phyloP scores from a whole-genome alignment of 2,329 filamentous ascomycete species.

The Fusarium pseudoanthophilum region DNA sequence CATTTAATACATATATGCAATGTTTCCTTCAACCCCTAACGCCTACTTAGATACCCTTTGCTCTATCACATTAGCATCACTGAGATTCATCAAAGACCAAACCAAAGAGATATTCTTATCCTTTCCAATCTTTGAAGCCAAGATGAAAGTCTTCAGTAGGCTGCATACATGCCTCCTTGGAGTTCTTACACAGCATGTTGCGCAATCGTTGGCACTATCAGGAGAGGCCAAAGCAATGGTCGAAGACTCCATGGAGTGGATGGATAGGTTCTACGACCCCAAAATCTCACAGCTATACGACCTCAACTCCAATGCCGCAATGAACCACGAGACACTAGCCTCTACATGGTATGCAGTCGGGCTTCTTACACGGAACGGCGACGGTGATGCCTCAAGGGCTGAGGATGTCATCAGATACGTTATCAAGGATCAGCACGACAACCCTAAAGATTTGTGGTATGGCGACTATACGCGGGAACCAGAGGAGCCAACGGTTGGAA shows the following conservation, averaged over 20 bases:
- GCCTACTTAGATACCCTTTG: neutral
- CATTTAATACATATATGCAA: slow-evolving; percentile 13
- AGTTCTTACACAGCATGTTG: neutral
- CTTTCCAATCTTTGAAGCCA: neutral
- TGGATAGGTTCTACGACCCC: slow-evolving; percentile 40
- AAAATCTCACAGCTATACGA: slow-evolving; percentile 19
- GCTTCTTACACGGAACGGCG: slow-evolving; percentile 15
- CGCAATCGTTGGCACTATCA: slow-evolving; percentile 1
- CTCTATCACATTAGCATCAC: neutral
- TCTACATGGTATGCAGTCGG: slow-evolving; percentile 26
- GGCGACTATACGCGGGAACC: slow-evolving; percentile 18
- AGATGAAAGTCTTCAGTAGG: slow-evolving; percentile 7
- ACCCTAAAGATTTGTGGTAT: slow-evolving; percentile 16
- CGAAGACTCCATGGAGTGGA: slow-evolving; percentile 26
- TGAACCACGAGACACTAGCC: slow-evolving; percentile 20
- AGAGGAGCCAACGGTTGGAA: slow-evolving; percentile 19
- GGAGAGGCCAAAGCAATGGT: slow-evolving; percentile 26
- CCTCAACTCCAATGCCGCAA: slow-evolving; percentile 5
- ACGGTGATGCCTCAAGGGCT: slow-evolving; percentile 5
- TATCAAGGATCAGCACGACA: slow-evolving; percentile 14
- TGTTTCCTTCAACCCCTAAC: neutral
- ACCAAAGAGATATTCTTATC: neutral
- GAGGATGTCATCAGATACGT: slow-evolving; percentile 17
- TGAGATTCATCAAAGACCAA: neutral
- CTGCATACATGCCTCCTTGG: neutral